Base-by-base conservation (phyloP, 331 rosid species). In the Telfairia occidentalis region DNA sequence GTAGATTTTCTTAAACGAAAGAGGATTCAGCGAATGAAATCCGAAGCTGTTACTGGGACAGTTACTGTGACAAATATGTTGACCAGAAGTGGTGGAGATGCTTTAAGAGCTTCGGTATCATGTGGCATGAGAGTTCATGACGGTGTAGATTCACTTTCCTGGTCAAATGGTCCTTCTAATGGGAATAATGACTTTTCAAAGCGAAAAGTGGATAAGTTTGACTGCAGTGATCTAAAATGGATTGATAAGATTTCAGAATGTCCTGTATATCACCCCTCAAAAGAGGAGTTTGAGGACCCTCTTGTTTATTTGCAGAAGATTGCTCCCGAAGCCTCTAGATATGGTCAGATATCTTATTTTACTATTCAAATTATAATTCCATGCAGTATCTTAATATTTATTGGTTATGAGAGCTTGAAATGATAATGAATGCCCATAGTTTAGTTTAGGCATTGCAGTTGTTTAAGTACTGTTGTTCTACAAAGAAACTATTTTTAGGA, bases 281-380 rank as follows among this genome's bases (percentile, higher is more conserved):
- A 82, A 81, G 97, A 92, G 53, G 99, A 95, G 78, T 95, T 95
- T 72, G 94, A 87, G 79, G 97, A 95, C 78, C 99, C 99, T 81
- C 82, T 92, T 83, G 80, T 86, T 82, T 95, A 90, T 73, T 83
- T 95, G 86, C 97, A 95, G 84, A 95, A 89, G 84, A 92, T 95
- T 78, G 90, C 97, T 42, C 97, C 97, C 40, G 97, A 92, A 85
- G 99, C 99, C 70, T 89, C 97, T 37, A 92, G 81, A 89, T 90
- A 89, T 82, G 99, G 99, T 95, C 86, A 78, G 72, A 32, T 37
- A 7, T 40, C 38, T 48, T 35, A 10, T 38, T 28, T 19, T 54
- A 57, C 6, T 15, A 38, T 64, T 40, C 43, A 16, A 26, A 13
- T 46, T n/a, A 10, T 46, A n/a, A 46, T 28, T 46, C 58, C 35